These are phyloP conservation scores for Vararia minispora DNA, from an alignment of 768 basidiomycete genomes.

Conservation along the genomic window DNA sequence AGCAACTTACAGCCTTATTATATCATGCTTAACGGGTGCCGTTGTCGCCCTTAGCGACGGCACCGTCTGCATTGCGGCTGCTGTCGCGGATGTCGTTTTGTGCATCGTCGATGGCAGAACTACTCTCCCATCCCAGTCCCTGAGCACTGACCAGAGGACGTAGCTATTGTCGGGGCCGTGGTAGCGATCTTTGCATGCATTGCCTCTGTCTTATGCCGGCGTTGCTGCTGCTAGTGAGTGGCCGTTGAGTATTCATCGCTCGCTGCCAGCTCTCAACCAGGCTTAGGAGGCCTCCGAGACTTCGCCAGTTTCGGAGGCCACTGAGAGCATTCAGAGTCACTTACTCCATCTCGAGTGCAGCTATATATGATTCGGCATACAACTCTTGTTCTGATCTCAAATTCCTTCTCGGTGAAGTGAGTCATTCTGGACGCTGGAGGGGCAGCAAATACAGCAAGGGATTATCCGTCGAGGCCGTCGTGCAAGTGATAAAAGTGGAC, in stretches of 20 bases:
- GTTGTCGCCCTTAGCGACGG: slow-evolving; percentile 33
- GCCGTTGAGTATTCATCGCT: not conserved
- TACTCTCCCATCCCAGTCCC: not conserved
- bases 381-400: too few relatives aligned
- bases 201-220: slow-evolving; percentile 29
- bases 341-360: too few relatives aligned
- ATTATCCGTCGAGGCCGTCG: too few relatives aligned
- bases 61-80: slow-evolving; percentile 27
- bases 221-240: slow-evolving; percentile 32
- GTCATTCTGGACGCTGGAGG: too few relatives aligned
- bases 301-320: too few relatives aligned
- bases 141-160: not conserved
- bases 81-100: slow-evolving; percentile 33
- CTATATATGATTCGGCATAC: too few relatives aligned
- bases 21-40: slow-evolving; percentile 8
- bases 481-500: too few relatives aligned
- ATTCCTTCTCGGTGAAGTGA: too few relatives aligned
- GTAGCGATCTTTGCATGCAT: slow-evolving; percentile 32
- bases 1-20: slow-evolving; percentile 5
- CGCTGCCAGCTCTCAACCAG: too few relatives aligned
- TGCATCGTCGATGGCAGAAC: slow-evolving; percentile 33
- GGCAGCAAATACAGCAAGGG: too few relatives aligned
- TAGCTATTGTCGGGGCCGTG: slow-evolving; percentile 32
- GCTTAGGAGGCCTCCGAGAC: too few relatives aligned
- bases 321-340: too few relatives aligned